Evolutionary conservation across 1,139 yeast genomes (phyloP).

Genomic region (Candida neerlandica): DNA sequence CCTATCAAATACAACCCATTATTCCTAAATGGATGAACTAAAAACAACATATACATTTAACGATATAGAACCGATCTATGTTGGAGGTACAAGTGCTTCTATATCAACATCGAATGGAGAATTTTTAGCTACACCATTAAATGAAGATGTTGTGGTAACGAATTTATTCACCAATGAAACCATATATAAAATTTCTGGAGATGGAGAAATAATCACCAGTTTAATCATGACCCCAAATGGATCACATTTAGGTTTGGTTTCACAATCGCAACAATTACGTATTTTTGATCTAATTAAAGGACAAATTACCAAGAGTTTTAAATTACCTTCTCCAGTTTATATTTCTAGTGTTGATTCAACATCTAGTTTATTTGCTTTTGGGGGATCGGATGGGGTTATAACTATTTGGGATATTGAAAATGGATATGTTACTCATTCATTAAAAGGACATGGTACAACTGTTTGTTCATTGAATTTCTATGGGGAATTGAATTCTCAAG

Average conservation of each 20-base stretch:
- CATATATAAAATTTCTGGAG: constrained; percentile 73
- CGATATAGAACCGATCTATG: constrained; percentile 69
- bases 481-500: constrained; percentile 68
- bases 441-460: constrained; percentile 95
- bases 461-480: constrained; percentile 74
- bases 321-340: constrained; percentile 77
- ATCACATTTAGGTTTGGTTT: constrained; percentile 63
- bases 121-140: constrained; percentile 76
- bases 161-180: constrained; percentile 59
- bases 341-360: constrained; percentile 78
- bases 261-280: constrained; percentile 82
- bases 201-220: constrained; percentile 81
- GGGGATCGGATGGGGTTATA: constrained; percentile 92
- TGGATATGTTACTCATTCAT: constrained; percentile 84
- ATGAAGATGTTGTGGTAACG: constrained; percentile 74
- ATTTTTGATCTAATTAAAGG: constrained; percentile 55
- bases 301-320: constrained; percentile 54
- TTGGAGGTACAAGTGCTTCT: constrained; percentile 81
- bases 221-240: constrained; percentile 80
- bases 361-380: constrained; percentile 85
- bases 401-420: constrained; percentile 93
- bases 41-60: constrained; percentile 36
- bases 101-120: constrained; percentile 60
- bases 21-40: constrained; percentile 25
- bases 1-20: background rate